Base-by-base conservation (phyloP, 331 rosid genomes). In the Saraca asoca region DNA sequence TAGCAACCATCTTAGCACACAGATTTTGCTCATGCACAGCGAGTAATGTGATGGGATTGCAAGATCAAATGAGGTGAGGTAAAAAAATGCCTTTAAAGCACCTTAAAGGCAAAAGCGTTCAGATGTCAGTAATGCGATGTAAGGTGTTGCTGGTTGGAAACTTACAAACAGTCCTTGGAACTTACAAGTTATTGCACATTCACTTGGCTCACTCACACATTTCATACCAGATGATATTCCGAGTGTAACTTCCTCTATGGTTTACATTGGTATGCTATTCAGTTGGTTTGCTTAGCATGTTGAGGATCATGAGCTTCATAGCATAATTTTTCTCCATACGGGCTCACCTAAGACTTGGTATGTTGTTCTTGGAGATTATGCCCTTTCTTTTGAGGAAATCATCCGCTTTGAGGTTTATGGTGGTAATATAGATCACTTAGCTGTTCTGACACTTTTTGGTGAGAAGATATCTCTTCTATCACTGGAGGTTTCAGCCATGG, bases 271-370 rank as follows among this genome's bases (percentile, higher is more conserved):
- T 45, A 94, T 94, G 99, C 74, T 94, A 69, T 94, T 94, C 79
- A 94, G 99, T 77, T 94, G 99, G 99, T 94, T 94, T 86, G 99
- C 99, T 51, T 94, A 97, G 97, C 99, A 94, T 37, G 96, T 94
- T 24, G 99, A 94, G 87, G 99, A 94, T 86, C 99, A 94, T 70
- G 99, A 94, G 80, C 96, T 94, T 70, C 99, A 94, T 76, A 94
- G 99, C 79, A 81, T 94, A 97, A 94, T 90, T 80, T 94, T 76
- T 79, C 96, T 90, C 71, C 97, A 94, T 81, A 75, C 90, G 41
- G 99, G 99, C 71, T 86, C 99, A 31, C 73, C 97, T 61, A 94
- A 94, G 86, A 94, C 99, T 54, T 94, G 99, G 99, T 94, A 94
- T 83, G 74, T 97, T 50, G 89, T 94, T 80, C 97, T 97, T 38